These are phyloP conservation scores for Colletotrichum plurivorum DNA, from an alignment of 2,329 filamentous ascomycete genomes.

Conservation along the genomic window DNA sequence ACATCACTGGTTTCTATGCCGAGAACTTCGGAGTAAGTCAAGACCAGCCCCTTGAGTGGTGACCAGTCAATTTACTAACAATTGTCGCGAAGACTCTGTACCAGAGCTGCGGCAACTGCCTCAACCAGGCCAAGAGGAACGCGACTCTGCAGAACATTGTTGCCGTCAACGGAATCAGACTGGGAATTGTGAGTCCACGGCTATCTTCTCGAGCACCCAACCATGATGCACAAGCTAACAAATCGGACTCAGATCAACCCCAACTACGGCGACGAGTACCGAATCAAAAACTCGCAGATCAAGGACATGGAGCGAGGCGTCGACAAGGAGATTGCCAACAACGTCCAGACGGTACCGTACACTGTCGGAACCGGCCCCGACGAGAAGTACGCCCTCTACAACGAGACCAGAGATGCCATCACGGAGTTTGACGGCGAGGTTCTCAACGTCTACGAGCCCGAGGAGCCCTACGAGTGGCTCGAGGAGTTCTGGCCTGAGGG, in stretches of 20 bases:
- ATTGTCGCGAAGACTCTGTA: conserved; percentile 43
- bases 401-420: conserved; percentile 46
- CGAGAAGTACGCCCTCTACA: conserved; percentile 48
- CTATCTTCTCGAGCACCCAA: neutral
- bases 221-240: neutral
- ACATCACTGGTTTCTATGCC: conserved; percentile 49
- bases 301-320: conserved; percentile 44
- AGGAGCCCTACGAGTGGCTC: conserved; percentile 66
- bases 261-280: conserved; percentile 48
- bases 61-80: neutral
- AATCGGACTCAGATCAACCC: conserved; percentile 44
- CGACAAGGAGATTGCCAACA: conserved; percentile 49
- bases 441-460: conserved; percentile 44
- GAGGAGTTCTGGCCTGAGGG: conserved; percentile 62
- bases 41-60: accelerated
- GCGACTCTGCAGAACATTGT: conserved; percentile 48
- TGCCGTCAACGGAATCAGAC: conserved; percentile 43
- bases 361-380: conserved; percentile 45
- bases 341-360: conserved; percentile 47
- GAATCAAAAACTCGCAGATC: conserved; percentile 47
- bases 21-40: conserved; percentile 43
- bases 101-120: conserved; percentile 48
- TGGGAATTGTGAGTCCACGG: conserved; percentile 44
- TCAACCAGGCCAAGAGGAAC: conserved; percentile 45
- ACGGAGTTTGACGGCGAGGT: conserved; percentile 45